Conservation (phyloP, 257 asterid species). For the Voacanga thouarsii region DNA sequence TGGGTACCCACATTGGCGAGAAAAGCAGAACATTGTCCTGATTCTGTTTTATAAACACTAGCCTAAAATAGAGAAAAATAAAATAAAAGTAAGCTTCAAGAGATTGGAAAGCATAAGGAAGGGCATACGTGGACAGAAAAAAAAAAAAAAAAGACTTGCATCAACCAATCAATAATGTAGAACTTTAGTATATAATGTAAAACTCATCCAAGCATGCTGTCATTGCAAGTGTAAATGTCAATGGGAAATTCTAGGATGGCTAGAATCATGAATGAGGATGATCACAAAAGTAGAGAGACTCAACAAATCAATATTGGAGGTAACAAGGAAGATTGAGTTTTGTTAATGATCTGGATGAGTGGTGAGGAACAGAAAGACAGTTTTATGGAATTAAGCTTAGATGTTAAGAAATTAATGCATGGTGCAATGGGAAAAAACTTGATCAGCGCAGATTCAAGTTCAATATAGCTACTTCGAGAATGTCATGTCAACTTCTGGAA, state of each 20-base stretch:
- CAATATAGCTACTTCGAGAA: background rate
- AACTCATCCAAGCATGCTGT: background rate
- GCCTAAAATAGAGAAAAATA: conserved; percentile 43
- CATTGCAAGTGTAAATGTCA: background rate
- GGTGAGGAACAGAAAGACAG: background rate
- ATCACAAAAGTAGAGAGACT: background rate
- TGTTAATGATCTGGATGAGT: background rate
- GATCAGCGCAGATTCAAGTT: background rate
- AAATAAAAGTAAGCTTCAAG: background rate
- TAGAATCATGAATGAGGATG: background rate
- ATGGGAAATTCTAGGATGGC: background rate
- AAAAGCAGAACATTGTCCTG: conserved; percentile 78
- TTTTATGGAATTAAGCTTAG: background rate
- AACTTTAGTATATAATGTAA: background rate
- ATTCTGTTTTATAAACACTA: conserved; percentile 58
- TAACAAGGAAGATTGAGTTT: background rate
- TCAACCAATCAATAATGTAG: background rate
- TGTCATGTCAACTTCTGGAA: background rate
- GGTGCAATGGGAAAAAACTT: background rate
- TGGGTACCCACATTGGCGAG: conserved; percentile 60
- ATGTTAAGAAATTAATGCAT: background rate
- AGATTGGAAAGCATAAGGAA: background rate
- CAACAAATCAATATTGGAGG: background rate
- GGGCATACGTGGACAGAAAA: background rate
- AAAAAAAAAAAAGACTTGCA: background rate